Percentiles rank a stretch among this genome's conserved stretches.
Evolutionary conservation across 768 basidiomycete species (phyloP).

Genomic region (Gymnopilus dilepis): DNA sequence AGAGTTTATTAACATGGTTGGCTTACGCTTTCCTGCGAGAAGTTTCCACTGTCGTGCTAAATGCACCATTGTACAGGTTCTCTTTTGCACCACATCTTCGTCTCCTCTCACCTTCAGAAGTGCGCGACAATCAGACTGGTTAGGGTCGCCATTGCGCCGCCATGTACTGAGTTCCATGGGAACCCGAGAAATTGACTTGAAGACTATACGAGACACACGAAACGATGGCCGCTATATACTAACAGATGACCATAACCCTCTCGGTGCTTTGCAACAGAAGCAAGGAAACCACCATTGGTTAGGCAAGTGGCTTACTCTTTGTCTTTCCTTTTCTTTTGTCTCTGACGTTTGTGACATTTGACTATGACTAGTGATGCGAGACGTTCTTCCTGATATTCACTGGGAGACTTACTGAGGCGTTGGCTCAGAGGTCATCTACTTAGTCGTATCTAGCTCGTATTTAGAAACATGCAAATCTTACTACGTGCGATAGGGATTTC

Average conservation of each 20-base stretch:
- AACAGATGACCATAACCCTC: conserved; percentile 63
- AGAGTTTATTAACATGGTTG: conserved; percentile 78
- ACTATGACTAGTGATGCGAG: conserved; percentile 76
- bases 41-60: background rate
- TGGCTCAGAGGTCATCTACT: background rate
- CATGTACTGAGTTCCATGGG: conserved; percentile 58
- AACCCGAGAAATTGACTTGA: conserved; percentile 58
- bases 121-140: conserved; percentile 60
- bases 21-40: conserved; percentile 20
- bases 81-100: conserved; percentile 75
- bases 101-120: conserved; percentile 63
- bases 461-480: no score
- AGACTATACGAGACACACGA: conserved; percentile 41
- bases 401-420: conserved; percentile 76
- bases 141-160: conserved; percentile 70
- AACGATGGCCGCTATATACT: conserved; percentile 56
- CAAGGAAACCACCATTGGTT: conserved; percentile 79
- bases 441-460: background rate
- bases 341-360: no score
- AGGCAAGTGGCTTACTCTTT: conserved; percentile 46
- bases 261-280: conserved; percentile 68
- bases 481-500: no score
- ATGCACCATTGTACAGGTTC: conserved; percentile 53
- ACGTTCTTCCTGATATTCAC: conserved; percentile 69
- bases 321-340: conserved; percentile 13